phyloP scores from a whole-genome alignment of 2,329 filamentous ascomycete genomes.

The Metarhizium brunneum region DNA sequence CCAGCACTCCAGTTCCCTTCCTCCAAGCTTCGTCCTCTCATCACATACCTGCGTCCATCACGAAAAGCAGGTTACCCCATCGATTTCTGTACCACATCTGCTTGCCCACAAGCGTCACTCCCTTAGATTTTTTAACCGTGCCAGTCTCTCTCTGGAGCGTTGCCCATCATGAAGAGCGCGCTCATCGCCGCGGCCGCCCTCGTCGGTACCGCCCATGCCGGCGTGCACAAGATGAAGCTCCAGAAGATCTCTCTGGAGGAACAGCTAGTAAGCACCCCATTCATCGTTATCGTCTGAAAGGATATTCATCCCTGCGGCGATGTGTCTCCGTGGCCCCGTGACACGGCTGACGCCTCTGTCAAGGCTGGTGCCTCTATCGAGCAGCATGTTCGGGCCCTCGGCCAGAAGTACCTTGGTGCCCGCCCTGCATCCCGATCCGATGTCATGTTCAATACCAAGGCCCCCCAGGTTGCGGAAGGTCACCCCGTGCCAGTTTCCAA shows the following conservation, averaged over 20 bases:
- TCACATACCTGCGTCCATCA: not conserved
- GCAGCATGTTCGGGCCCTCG: constrained; percentile 69
- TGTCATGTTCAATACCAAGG: constrained; percentile 70
- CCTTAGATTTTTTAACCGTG: not conserved
- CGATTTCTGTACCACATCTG: not conserved
- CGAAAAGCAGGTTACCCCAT: not conserved
- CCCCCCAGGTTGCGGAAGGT: constrained; percentile 53
- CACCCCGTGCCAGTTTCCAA: constrained; percentile 89
- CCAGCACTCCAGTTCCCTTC: not conserved
- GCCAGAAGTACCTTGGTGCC: constrained; percentile 90
- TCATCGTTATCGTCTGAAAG: not conserved
- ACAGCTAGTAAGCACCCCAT: constrained; percentile 64
- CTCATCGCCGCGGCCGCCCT: constrained; percentile 71
- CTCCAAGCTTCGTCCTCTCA: not conserved
- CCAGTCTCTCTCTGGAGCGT: constrained; percentile 8
- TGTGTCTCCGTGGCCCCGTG: not conserved
- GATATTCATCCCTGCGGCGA: constrained; percentile 8
- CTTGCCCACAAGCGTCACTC: not conserved
- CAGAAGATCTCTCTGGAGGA: constrained; percentile 91
- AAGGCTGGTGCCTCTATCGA: constrained; percentile 72
- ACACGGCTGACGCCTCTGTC: constrained; percentile 3
- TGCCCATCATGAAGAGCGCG: constrained; percentile 72
- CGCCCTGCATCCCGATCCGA: constrained; percentile 61
- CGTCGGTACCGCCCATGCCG: constrained; percentile 74
- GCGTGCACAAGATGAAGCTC: constrained; percentile 92